phyloP scores from a whole-genome alignment of 176 grass and related monocot genomes.

The Ensete glaucum region DNA sequence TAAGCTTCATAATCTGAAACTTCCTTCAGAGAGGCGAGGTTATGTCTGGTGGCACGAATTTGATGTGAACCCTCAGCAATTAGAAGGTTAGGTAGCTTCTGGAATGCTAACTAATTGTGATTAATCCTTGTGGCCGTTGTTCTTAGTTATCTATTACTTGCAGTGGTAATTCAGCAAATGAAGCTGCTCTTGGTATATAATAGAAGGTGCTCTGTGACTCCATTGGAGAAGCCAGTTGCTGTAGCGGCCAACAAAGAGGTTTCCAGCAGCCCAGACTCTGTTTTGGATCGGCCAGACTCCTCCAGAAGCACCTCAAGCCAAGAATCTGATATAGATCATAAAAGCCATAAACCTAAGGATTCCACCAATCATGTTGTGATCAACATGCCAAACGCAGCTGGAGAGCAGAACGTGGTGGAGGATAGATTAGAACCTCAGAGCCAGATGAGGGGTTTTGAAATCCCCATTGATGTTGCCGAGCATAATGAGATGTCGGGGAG shows the following conservation, averaged over 20 bases:
- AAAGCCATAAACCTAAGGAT: not conserved
- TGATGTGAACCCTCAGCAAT: conserved; percentile 35
- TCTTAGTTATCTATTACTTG: not conserved
- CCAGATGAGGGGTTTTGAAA: not conserved
- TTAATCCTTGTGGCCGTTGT: not conserved
- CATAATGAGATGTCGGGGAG: not conserved
- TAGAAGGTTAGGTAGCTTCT: conserved; percentile 27
- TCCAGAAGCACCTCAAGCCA: conserved; percentile 24
- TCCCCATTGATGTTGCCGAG: not conserved
- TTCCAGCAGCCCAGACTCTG: conserved; percentile 25
- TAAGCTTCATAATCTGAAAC: conserved; percentile 25
- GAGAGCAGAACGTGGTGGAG: not conserved
- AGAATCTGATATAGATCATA: conserved; percentile 15
- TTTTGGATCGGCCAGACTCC: conserved; percentile 15
- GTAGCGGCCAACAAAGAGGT: conserved; percentile 12
- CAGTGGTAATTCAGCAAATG: conserved; percentile 57
- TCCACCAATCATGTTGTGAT: not conserved
- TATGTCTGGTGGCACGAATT: conserved; percentile 47
- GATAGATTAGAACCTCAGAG: not conserved
- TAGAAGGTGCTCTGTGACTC: conserved; percentile 14
- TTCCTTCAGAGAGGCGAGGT: conserved; percentile 28
- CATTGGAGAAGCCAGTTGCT: conserved; percentile 8
- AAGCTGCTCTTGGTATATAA: conserved; percentile 27
- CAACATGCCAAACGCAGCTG: not conserved
- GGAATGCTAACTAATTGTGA: not conserved